These are phyloP conservation scores for Phytophthora palmivora DNA, from an alignment of 352 stramenopile genomes.

Conservation along the genomic window DNA sequence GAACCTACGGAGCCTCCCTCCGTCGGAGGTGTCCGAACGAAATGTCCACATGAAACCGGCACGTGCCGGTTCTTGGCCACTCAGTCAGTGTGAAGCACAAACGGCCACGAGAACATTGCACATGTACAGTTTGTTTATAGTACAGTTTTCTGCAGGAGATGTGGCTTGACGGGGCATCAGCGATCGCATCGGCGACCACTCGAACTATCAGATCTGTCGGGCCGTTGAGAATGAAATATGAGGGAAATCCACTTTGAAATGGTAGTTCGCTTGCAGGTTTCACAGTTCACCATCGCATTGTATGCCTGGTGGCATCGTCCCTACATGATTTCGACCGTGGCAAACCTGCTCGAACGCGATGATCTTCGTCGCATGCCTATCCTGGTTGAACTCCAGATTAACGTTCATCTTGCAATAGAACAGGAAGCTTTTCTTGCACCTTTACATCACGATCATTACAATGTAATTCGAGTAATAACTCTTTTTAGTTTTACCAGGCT, in stretches of 20 bases:
- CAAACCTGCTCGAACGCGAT: not conserved
- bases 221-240: not conserved
- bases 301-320: not conserved
- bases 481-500: too few relatives aligned
- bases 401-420: constrained; percentile 14
- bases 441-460: constrained; percentile 17
- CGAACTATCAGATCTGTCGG: too few relatives aligned
- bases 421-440: not conserved
- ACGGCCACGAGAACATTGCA: too few relatives aligned
- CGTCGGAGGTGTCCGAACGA: constrained; percentile 3
- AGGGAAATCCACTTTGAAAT: constrained; percentile 3
- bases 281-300: not conserved
- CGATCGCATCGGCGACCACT: not conserved
- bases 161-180: too few relatives aligned
- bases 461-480: too few relatives aligned
- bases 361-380: constrained; percentile 1
- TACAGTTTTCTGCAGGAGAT: too few relatives aligned
- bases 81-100: not conserved
- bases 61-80: not conserved
- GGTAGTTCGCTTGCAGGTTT: not conserved
- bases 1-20: constrained; percentile 2
- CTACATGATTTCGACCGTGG: not conserved
- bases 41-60: too few relatives aligned
- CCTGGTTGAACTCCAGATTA: constrained; percentile 4
- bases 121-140: too few relatives aligned